These are phyloP conservation scores for Euclidium syriacum DNA, from an alignment of 345 rosid genomes.

Conservation along the genomic window DNA sequence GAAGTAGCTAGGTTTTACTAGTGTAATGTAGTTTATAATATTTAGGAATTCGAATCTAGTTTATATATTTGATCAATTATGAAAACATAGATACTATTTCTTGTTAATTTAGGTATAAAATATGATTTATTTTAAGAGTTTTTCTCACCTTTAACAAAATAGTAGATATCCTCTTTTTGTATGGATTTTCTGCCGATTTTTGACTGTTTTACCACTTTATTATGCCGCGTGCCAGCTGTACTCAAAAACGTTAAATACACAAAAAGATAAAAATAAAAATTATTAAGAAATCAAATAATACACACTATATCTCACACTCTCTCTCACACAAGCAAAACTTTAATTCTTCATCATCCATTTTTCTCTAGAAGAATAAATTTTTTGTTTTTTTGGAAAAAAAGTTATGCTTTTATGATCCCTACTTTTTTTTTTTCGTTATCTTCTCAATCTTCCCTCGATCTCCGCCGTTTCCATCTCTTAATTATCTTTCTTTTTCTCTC, in stretches of 20 bases:
- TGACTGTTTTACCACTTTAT: neutral
- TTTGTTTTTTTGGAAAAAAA: neutral
- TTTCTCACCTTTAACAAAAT: no score
- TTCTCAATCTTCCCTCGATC: slow-evolving; percentile 24
- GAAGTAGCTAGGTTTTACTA: no score
- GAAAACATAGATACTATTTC: no score
- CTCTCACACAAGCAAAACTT: neutral
- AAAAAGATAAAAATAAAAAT: neutral
- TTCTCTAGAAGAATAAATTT: slow-evolving; percentile 4
- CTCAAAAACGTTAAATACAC: neutral
- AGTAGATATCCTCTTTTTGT: slow-evolving; percentile 2
- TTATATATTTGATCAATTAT: no score
- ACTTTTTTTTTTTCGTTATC: neutral
- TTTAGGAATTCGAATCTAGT: no score
- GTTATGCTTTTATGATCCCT: slow-evolving; percentile 20
- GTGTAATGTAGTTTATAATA: no score
- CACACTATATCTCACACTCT: neutral
- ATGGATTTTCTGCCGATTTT: neutral
- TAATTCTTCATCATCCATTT: slow-evolving; percentile 11
- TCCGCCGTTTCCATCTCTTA: slow-evolving; percentile 29
- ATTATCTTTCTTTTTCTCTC: slow-evolving; percentile 8
- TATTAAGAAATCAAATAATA: neutral
- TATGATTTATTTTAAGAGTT: no score
- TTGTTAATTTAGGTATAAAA: no score
- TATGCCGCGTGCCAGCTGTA: slow-evolving; percentile 21